Evolutionary conservation across 2,329 filamentous ascomycete species (phyloP).

Genomic region (Malbranchea zuffiana): DNA sequence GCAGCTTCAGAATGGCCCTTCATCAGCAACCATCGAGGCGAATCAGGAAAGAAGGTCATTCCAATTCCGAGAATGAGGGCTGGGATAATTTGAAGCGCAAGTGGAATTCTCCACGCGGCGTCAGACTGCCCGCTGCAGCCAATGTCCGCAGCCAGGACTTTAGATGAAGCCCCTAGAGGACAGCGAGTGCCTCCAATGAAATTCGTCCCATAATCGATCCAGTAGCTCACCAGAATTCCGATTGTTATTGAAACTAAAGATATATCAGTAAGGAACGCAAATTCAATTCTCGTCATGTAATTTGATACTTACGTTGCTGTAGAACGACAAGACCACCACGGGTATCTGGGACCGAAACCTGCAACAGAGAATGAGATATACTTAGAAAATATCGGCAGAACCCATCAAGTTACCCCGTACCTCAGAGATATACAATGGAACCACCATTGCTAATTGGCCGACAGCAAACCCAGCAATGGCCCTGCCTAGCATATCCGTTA

Average conservation of each 20-base stretch:
- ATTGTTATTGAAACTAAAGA: conserved; percentile 37
- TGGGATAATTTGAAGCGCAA: conserved; percentile 37
- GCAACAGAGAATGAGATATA: too few species aligned
- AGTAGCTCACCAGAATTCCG: conserved; percentile 30
- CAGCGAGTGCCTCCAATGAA: conserved; percentile 38
- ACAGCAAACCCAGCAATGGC: conserved; percentile 38
- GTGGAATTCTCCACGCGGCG: conserved; percentile 39
- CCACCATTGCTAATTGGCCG: conserved; percentile 37
- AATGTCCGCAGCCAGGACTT: conserved; percentile 38
- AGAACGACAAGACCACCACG: conserved; percentile 30
- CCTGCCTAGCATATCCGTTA: conserved; percentile 21
- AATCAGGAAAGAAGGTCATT: conserved; percentile 44
- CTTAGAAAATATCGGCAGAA: not conserved
- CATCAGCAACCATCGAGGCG: conserved; percentile 45
- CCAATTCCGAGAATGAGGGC: conserved; percentile 30
- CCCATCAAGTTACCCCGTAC: conserved; percentile 27
- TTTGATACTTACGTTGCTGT: conserved; percentile 26
- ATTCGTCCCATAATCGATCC: conserved; percentile 36
- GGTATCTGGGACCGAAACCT: conserved; percentile 34
- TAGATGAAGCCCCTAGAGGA: too few species aligned
- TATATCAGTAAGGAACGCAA: not conserved
- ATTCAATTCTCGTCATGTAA: not conserved
- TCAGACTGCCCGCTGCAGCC: conserved; percentile 41
- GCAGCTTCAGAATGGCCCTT: conserved; percentile 41
- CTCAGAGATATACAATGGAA: conserved; percentile 46